Percentiles rank a stretch among this genome's conserved stretches.
phyloP scores from a whole-genome alignment of 1,139 yeast species.

The Hemisphaericaspora subhashii region DNA sequence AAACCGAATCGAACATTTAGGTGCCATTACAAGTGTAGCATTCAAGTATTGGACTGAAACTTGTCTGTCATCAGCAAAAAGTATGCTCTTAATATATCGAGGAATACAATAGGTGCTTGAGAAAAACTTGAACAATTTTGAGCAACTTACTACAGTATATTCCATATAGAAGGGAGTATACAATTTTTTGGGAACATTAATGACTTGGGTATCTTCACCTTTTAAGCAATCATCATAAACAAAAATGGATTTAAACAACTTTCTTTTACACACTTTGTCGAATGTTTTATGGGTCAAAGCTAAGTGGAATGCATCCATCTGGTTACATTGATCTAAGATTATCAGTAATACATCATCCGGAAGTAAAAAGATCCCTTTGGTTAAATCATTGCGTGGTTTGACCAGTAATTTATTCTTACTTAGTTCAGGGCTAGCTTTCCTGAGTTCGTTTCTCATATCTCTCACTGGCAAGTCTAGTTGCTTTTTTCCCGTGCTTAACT shows the following conservation, averaged over 20 bases:
- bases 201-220: background rate
- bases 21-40: no score
- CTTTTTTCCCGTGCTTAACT: no score
- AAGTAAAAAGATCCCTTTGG: background rate
- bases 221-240: background rate
- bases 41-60: no score
- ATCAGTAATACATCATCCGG: background rate
- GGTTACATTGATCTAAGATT: background rate
- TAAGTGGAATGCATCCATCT: background rate
- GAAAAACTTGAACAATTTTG: background rate
- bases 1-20: no score
- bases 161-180: background rate
- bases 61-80: background rate
- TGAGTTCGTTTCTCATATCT: no score
- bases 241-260: background rate
- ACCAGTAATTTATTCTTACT: no score
- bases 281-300: background rate
- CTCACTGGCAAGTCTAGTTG: no score
- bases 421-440: no score
- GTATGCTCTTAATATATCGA: background rate
- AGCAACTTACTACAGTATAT: background rate
- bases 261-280: background rate
- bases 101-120: background rate
- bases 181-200: background rate
- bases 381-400: background rate